phyloP scores from a whole-genome alignment of 2,329 filamentous ascomycete species.

The Pseudogymnoascus verrucosus region DNA sequence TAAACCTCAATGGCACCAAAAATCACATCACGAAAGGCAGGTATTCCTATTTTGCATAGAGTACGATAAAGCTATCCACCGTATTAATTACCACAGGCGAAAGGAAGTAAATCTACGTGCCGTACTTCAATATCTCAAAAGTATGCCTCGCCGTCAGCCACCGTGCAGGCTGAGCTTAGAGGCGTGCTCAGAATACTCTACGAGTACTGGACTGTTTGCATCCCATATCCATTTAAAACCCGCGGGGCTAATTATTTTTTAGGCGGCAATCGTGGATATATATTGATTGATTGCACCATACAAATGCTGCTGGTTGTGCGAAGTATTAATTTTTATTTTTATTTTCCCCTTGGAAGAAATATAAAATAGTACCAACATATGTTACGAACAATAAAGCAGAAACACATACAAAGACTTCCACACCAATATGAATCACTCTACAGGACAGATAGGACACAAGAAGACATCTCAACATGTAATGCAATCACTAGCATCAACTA shows the following conservation, averaged over 20 bases:
- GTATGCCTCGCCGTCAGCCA: background rate
- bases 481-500: background rate
- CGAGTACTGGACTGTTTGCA: background rate
- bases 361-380: background rate
- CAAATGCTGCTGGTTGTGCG: background rate
- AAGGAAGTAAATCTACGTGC: background rate
- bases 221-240: background rate
- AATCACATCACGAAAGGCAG: background rate
- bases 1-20: background rate
- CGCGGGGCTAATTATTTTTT: background rate
- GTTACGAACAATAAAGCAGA: background rate
- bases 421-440: background rate
- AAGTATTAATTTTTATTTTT: background rate
- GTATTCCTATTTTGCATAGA: background rate
- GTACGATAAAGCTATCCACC: background rate
- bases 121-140: background rate
- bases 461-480: background rate
- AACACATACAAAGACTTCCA: background rate
- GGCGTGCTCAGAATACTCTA: too few relatives aligned
- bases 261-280: slow-evolving; percentile 6
- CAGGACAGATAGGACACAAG: background rate
- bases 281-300: background rate
- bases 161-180: background rate
- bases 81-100: background rate
- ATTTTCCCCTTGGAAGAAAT: background rate